Evolutionary conservation across 257 asterid genomes (phyloP), one percentile per base, ranked within the genome.

Genomic region (Schizonepeta tenuifolia): DNA sequence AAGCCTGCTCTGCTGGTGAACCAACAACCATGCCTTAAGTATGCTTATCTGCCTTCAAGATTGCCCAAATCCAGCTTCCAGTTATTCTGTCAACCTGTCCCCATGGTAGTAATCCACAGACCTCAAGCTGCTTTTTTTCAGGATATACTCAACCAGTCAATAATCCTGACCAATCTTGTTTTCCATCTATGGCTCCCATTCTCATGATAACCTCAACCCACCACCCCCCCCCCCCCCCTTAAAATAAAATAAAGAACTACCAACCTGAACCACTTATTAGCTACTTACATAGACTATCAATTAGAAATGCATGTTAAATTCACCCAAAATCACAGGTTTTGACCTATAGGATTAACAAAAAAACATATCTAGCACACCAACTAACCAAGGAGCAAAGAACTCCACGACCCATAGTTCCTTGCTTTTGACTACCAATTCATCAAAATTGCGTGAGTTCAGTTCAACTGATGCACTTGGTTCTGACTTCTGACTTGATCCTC

Each of bases 381-480:
- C 93, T 87, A 70, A 92, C 99, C 98, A 95, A 50, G 99, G 97
- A 72, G 99, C 98, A 78, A 87, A 95, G 86, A 92, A 95, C 85
- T 95, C 99, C 73, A 95, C 96, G 65, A 95, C 72, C 99, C 99
- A 95, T 44, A 92, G 84, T 12, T 95, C 99, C 79, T 92, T 95
- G 88, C 99, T 92, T 80, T 90, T 87, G 67, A 83, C 74, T 55
- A 95, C 97, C 84, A 84, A 53, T 73, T 92, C 98, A 74, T 95
- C 99, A 84, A 95, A 90, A 76, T 95, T 95, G 28, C 69, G 72
- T 3, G 98, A 90, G 83, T 88, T 92, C 79, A 95, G 79, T 69
- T 92, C 99, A 2, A 90, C 79, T 26, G 99, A 95, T 65, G 89
- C 92, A 81, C 90, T 95, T 59, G 95, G 83, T 72, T 95, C 99